Conservation (phyloP, 352 stramenopile species). For the Phytophthora melonis region DNA sequence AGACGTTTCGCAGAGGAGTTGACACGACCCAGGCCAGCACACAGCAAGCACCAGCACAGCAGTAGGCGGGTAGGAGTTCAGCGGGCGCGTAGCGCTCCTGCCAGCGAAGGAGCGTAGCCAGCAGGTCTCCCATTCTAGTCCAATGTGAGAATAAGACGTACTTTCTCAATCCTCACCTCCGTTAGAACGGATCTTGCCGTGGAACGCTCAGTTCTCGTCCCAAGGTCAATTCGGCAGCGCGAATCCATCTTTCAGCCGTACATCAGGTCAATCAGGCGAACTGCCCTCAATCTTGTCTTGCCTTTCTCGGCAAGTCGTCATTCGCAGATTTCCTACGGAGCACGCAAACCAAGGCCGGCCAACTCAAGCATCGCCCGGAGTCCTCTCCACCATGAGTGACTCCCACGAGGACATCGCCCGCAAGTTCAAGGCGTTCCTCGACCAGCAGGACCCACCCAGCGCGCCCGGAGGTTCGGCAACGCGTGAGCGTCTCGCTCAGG, state of each 20-base stretch:
- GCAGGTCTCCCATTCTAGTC: background rate
- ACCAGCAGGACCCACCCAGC: background rate
- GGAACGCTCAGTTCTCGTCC: too few relatives aligned
- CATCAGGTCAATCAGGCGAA: background rate
- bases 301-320: background rate
- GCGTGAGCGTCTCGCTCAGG: background rate
- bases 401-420: background rate
- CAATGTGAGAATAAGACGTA: background rate
- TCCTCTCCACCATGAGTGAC: background rate
- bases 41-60: background rate
- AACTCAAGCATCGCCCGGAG: background rate
- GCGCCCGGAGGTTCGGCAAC: rapidly evolving
- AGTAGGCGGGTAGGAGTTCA: background rate
- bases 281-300: background rate
- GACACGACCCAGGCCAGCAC: background rate
- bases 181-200: too few relatives aligned
- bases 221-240: too few relatives aligned
- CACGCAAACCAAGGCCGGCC: background rate
- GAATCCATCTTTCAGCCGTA: background rate
- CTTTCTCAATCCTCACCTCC: background rate
- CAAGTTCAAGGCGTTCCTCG: background rate
- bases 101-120: background rate
- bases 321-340: background rate
- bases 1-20: background rate
- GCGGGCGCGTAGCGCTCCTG: background rate